Percentiles rank a stretch among this genome's conserved stretches.
phyloP scores from a whole-genome alignment of 2,329 filamentous ascomycete species.

The Scortechinia acanthostroma region DNA sequence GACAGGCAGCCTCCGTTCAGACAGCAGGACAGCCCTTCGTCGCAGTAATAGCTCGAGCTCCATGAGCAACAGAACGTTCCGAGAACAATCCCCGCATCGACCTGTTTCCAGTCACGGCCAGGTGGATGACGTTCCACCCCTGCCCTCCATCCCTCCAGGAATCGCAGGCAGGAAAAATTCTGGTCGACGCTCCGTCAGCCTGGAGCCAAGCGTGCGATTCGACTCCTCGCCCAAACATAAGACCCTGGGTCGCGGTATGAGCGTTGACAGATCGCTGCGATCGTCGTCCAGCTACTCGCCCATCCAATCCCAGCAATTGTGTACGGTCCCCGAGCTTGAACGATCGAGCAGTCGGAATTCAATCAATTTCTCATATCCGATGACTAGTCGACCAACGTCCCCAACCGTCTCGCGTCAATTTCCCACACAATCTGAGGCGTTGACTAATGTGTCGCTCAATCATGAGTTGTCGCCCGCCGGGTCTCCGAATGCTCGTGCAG shows the following conservation, averaged over 20 bases:
- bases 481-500: too few relatives aligned
- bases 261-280: neutral
- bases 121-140: slow-evolving; percentile 4
- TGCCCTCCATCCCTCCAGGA: neutral
- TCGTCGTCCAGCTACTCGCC: neutral
- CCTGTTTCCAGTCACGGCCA: slow-evolving; percentile 25
- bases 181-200: neutral
- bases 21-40: slow-evolving; percentile 26
- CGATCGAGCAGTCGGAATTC: slow-evolving; percentile 28
- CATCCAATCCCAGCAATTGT: slow-evolving; percentile 12
- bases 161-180: neutral
- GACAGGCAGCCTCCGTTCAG: slow-evolving; percentile 10
- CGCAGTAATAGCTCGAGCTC: slow-evolving; percentile 43
- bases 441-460: too few relatives aligned
- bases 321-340: slow-evolving; percentile 22
- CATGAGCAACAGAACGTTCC: slow-evolving; percentile 57
- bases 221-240: neutral
- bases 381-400: slow-evolving; percentile 18
- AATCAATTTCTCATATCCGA: slow-evolving; percentile 37
- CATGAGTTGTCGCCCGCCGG: too few relatives aligned
- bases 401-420: neutral
- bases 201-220: neutral
- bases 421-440: too few relatives aligned
- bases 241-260: neutral
- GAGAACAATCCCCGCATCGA: slow-evolving; percentile 39